Evolutionary conservation across 305 asterid genomes (phyloP), one percentile per base, ranked within the genome.

Genomic region (Fraxinus latifolia): DNA sequence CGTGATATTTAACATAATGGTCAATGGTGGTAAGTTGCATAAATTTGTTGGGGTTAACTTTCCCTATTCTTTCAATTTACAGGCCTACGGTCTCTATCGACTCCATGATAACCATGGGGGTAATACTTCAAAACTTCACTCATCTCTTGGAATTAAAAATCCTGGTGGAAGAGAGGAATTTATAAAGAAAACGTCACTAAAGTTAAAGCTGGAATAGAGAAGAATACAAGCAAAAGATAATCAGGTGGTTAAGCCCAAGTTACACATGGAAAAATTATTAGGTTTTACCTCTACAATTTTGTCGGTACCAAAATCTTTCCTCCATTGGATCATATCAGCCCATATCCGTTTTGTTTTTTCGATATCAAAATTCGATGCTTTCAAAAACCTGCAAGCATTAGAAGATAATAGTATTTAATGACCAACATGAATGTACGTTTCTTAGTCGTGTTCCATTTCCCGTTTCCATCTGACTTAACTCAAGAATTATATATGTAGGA

Each of bases 291-390:
- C 88, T 55, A 67, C 32, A 71, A 91, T 82, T 17, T 87, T 88
- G 89, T 89, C 91, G 19, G 88, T 82, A 50, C 90, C 91, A 76
- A 91, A 91, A 39, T 91, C 91, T 79, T 78, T 87, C 89, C 94
- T 88, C 94, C 94, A 91, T 80, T 88, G 89, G 53, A 91, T 78
- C 91, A 89, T 89, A 88, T 91, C 91, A 80, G 91, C 90, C 92
- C 91, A 91, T 92, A 91, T 91, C 70, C 81, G 90, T 83, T 88
- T 91, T 60, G 92, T 68, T 83, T 85, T 91, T 74, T 88, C 91
- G 74, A 91, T 78, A 80, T 91, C 92, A 80, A 89, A 89, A 81
- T 88, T 89, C 81, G 91, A 84, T 80, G 92, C 92, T 83, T 85
- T 91, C 84, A 91, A 12, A 83, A 91, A 89, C 98, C 99, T 95